Conservation (phyloP, 129 eudicot species). For the Lactuca sativa region DNA sequence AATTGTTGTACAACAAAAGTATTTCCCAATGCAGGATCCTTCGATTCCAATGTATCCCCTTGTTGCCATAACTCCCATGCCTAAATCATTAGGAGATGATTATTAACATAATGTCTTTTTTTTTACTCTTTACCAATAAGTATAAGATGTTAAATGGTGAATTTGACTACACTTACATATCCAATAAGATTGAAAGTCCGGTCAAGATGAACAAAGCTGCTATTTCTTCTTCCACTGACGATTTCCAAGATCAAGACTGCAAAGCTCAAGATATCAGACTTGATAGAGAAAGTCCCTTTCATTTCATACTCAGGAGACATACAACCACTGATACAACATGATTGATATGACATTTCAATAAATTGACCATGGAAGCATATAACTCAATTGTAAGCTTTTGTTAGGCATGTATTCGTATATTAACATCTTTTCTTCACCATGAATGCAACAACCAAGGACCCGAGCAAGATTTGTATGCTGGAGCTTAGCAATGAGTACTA, state of each 20-base stretch:
- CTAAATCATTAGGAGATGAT: constrained; percentile 13
- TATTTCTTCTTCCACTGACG: constrained; percentile 15
- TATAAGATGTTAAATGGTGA: background rate
- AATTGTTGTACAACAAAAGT: constrained; percentile 13
- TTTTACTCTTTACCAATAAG: background rate
- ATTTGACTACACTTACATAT: constrained; percentile 39
- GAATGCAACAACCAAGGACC: constrained; percentile 43
- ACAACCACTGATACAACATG: constrained; percentile 30
- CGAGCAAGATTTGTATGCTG: constrained; percentile 41
- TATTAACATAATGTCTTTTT: background rate
- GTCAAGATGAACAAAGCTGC: constrained; percentile 24
- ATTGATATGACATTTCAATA: constrained; percentile 22
- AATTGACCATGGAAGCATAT: no score
- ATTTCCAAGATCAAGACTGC: constrained; percentile 33
- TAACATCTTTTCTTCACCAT: constrained; percentile 31
- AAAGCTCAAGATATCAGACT: constrained; percentile 28
- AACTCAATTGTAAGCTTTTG: constrained; percentile 25
- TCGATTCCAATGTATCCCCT: background rate
- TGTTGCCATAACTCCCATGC: no score
- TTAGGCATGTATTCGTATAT: constrained; percentile 33
- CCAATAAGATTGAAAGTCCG: constrained; percentile 36
- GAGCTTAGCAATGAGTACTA: constrained; percentile 37
- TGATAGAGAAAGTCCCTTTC: constrained; percentile 26
- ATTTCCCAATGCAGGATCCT: constrained; percentile 11
- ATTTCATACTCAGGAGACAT: constrained; percentile 35